phyloP scores from a whole-genome alignment of 345 rosid genomes.

The Trapa incisa region DNA sequence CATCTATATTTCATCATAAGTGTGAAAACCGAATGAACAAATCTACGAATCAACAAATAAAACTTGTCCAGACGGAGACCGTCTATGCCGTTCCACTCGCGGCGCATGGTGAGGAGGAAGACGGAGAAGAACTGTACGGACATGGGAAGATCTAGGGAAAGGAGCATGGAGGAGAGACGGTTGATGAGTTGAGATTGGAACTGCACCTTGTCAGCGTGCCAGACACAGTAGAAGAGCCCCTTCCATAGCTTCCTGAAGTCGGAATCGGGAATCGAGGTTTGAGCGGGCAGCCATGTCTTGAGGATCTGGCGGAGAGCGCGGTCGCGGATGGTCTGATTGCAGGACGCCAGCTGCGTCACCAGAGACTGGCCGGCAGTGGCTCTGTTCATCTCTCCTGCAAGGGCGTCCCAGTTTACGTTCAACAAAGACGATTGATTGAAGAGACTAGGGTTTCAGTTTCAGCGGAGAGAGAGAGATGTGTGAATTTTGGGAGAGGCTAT shows the following conservation, averaged over 20 bases:
- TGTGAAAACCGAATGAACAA: slow-evolving; percentile 35
- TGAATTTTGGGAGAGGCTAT: neutral
- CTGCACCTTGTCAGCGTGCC: slow-evolving; percentile 82
- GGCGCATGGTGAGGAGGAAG: slow-evolving; percentile 80
- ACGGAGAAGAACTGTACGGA: slow-evolving; percentile 54
- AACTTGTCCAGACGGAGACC: slow-evolving; percentile 76
- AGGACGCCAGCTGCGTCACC: slow-evolving; percentile 62
- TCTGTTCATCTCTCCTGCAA: slow-evolving; percentile 5
- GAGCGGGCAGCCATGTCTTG: slow-evolving; percentile 63
- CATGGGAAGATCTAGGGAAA: slow-evolving; percentile 35
- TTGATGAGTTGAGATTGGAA: slow-evolving; percentile 57
- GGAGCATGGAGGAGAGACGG: slow-evolving; percentile 43
- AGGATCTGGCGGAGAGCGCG: slow-evolving; percentile 43
- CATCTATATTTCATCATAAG: slow-evolving; percentile 40
- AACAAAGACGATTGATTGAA: neutral
- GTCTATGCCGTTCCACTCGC: slow-evolving; percentile 92
- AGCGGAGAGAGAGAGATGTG: neutral
- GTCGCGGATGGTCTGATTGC: slow-evolving; percentile 53
- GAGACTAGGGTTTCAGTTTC: neutral
- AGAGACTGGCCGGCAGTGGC: slow-evolving; percentile 28
- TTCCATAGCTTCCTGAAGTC: slow-evolving; percentile 89
- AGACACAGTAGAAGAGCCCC: slow-evolving; percentile 90
- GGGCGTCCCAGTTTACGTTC: neutral
- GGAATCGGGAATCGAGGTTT: slow-evolving; percentile 43
- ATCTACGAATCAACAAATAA: slow-evolving; percentile 68